Evolutionary conservation across 1,139 yeast species (phyloP), one percentile per base, ranked within the genome.

Genomic region (Protomyces lactucae-debilis): DNA sequence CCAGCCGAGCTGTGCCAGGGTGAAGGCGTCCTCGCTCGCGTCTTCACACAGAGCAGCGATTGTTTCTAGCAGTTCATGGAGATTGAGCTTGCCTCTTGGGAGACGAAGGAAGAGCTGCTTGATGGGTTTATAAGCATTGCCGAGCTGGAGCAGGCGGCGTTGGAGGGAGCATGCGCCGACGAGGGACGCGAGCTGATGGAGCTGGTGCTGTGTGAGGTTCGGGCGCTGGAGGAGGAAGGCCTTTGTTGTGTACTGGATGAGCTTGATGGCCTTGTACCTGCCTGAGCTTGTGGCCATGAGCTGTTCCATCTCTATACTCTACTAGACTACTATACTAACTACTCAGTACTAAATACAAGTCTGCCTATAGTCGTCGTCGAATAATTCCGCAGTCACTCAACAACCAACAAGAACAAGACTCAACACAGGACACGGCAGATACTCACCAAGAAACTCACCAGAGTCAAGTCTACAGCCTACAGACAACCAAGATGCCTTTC

Each of bases 401-500:
- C 16, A 37, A 37, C 43, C 14, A 37, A 14, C 32, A 28, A 6
- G 8, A 28, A 28, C 32, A 28, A 28, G 32, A 4, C 5, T 4
- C 32, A 28, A 28, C 8, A 28, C 32, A 6, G 8, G 32, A 28
- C 32, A 6, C 32, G 32, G 8, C 32, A 28, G 32, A 28, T 4
- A 28, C 32, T 18, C 18, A 18, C 18, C 18, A 18, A 18, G 18
- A 18, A 21, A 21, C 23, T 21, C 23, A 21, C 23, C 23, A 21
- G 23, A 21, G 23, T 21, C 23, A 21, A 21, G 23, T 2, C 23
- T 21, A 21, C 23, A 21, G 23, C 32, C 5, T 1, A 28, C 8
- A 4, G 8, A 4, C 32, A 28, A 4, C 8, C 32, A 28, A 28
- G 32, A 64, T 57, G 97, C 83, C 85, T 77, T 90, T 90, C 91